Conservation (phyloP, 768 basidiomycete species). For the Daedaleopsis nitida region DNA sequence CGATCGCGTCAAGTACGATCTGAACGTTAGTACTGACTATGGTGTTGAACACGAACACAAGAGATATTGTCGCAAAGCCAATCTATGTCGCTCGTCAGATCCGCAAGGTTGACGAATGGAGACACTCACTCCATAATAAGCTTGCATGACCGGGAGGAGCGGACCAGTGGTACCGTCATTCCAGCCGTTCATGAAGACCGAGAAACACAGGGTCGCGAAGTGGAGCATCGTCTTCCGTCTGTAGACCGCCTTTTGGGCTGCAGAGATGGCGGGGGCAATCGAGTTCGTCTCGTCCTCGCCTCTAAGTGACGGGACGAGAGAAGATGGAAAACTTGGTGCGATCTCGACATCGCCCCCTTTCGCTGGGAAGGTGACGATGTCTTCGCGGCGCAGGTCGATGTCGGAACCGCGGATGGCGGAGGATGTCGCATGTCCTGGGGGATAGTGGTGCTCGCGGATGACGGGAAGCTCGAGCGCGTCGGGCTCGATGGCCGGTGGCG, state of each 20-base stretch:
- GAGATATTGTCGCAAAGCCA: conserved; percentile 54
- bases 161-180: conserved; percentile 78
- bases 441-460: conserved; percentile 9
- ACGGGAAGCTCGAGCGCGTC: conserved; percentile 26
- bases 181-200: conserved; percentile 71
- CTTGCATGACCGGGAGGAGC: conserved; percentile 70
- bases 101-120: too few species aligned
- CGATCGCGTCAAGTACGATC: neutral
- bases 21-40: conserved; percentile 33
- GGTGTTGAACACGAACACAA: conserved; percentile 57
- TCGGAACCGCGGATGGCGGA: neutral
- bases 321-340: conserved; percentile 20
- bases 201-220: conserved; percentile 56
- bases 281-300: conserved; percentile 14
- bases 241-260: conserved; percentile 20
- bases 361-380: neutral
- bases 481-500: conserved; percentile 10
- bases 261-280: conserved; percentile 20
- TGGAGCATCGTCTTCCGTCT: conserved; percentile 39
- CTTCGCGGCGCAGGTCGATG: conserved; percentile 4
- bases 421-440: neutral
- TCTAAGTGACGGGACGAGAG: conserved; percentile 21
- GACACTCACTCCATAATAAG: conserved; percentile 44
- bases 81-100: conserved; percentile 33
- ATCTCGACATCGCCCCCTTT: conserved; percentile 19